Base-by-base conservation (phyloP, 768 basidiomycete genomes). In the Leccinum sublutescens region DNA sequence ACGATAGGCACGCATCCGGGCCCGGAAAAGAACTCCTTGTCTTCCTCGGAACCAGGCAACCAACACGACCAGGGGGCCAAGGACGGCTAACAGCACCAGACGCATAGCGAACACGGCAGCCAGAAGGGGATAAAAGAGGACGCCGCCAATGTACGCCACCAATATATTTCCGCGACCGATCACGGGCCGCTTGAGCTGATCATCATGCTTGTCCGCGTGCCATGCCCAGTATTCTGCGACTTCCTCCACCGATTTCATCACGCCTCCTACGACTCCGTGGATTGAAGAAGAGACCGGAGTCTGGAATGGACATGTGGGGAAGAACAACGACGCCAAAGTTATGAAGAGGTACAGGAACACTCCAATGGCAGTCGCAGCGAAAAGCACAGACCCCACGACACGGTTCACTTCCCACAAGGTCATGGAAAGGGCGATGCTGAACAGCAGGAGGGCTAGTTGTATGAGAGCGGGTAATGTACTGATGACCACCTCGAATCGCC, bases 401-500 rank as follows among this genome's bases (percentile, higher is more conserved):
- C 10, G 52, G 25, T 64, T 56, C 19, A 60, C 17, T 14, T 54
- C 50, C 66, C 66, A 67, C 14, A 62, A 19, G 29, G 57, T 55
- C 8, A 60, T 54, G 6, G 63, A 38, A 34, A 69, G 60, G 8
- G 68, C 50, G 25, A 61, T 54, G 10, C 52, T 49, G 48, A 68
- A 68, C n/a, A 69, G 50, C 11, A 69, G 48, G 34, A 69, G 59
- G 1, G 67, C 69, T 31, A 68, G 21, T 48, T 68, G 68, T 36
- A 68, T 54, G 10, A 68, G 52, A 7, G 60, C 54, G 2, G 67
- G 68, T 1, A 68, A 51, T 5, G 49, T 14, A 38, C 58, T 56
- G 47, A 68, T 45, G 40, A 62, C 36, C 50, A 54, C 27, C 25
- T 64, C 52, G n/a, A 68, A 69, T 23, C 52, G 56, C 67, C 67